Evolutionary conservation across 2,329 filamentous ascomycete species (phyloP).

Genomic region (Aureobasidium lini): DNA sequence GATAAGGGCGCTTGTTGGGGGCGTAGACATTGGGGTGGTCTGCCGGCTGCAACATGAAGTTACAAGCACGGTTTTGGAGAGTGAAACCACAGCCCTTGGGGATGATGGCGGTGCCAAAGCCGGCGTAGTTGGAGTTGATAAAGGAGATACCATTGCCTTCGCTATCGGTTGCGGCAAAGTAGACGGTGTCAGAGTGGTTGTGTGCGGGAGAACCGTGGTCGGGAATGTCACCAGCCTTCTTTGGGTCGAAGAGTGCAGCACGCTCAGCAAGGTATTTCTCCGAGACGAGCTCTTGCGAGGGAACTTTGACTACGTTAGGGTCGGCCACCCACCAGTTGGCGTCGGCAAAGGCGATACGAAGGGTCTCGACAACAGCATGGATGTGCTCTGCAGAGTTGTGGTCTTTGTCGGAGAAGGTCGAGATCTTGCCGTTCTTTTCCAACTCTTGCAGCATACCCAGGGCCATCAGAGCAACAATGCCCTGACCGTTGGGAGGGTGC

Average conservation of each 20-base stretch:
- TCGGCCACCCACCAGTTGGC: conserved; percentile 86
- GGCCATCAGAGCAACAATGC: conserved; percentile 89
- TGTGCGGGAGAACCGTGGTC: conserved; percentile 77
- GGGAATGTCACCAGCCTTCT: conserved; percentile 45
- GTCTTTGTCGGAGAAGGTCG: conserved; percentile 59
- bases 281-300: conserved; percentile 61
- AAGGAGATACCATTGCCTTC: conserved; percentile 88
- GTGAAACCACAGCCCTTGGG: conserved; percentile 84
- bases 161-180: conserved; percentile 77
- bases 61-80: conserved; percentile 84
- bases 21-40: conserved; percentile 73
- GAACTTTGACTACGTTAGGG: conserved; percentile 63
- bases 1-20: conserved; percentile 83
- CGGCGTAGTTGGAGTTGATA: conserved; percentile 91
- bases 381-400: conserved; percentile 72
- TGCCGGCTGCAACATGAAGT: conserved; percentile 62
- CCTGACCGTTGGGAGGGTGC: conserved; percentile 92
- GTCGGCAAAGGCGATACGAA: conserved; percentile 86
- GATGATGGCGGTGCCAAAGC: conserved; percentile 82
- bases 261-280: conserved; percentile 68
- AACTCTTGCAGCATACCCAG: conserved; percentile 85
- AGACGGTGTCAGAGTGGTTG: conserved; percentile 84
- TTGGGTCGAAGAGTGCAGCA: conserved; percentile 52
- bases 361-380: conserved; percentile 78
- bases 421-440: conserved; percentile 67